Conservation (phyloP, 2,329 filamentous ascomycete genomes). For the Pseudofabraea citricarpa region DNA sequence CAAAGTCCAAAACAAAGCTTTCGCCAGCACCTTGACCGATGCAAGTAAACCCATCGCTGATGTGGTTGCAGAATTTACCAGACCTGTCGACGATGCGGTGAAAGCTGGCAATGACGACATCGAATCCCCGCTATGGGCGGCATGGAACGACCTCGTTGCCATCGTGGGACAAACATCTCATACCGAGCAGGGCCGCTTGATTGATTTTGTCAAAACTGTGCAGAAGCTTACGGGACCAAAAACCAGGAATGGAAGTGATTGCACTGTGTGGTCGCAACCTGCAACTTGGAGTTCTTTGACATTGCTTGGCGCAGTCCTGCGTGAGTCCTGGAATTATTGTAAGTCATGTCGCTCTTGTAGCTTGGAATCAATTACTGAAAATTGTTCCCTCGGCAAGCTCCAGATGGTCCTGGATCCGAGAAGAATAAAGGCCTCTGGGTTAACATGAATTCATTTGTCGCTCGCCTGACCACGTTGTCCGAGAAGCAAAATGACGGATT, state of each 20-base stretch:
- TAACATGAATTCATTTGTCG: neutral
- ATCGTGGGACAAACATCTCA: neutral
- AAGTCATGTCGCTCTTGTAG: neutral
- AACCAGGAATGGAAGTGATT: neutral
- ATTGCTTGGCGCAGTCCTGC: neutral
- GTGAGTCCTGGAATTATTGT: neutral
- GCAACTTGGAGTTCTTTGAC: neutral
- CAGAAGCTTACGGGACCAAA: neutral
- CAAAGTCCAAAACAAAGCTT: neutral
- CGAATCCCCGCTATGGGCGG: neutral
- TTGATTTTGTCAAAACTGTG: neutral
- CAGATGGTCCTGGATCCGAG: too few species aligned
- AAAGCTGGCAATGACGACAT: neutral
- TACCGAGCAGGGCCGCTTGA: neutral
- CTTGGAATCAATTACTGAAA: too few species aligned
- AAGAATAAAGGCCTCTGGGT: too few species aligned
- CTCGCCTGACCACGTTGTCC: neutral
- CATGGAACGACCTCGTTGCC: neutral
- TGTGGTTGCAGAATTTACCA: neutral
- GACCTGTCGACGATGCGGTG: neutral
- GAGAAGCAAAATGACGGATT: neutral
- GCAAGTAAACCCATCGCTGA: neutral
- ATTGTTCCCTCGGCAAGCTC: too few species aligned
- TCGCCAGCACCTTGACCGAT: neutral
- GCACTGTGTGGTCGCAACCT: neutral